A percentile compares a stretch with the other conserved stretches of the same genome.
Evolutionary conservation across 129 eudicot genomes (phyloP).

Genomic region (Arctium lappa): DNA sequence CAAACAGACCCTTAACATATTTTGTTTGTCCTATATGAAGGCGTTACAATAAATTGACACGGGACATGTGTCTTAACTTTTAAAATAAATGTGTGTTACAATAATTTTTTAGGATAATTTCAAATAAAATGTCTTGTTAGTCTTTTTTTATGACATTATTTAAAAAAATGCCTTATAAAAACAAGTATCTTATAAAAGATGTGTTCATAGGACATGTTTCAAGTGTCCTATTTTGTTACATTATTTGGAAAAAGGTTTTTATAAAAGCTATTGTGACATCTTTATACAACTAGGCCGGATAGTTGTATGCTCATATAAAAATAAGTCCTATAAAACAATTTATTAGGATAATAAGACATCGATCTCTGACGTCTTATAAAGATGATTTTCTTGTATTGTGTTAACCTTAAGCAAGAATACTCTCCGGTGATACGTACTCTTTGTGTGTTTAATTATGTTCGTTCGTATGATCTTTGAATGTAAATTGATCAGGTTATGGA

Average conservation of each 20-base stretch:
- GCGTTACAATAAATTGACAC: not conserved
- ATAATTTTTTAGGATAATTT: too few species aligned
- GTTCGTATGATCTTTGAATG: not conserved
- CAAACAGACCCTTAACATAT: too few species aligned
- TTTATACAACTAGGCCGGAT: not conserved
- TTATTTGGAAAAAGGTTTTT: too few species aligned
- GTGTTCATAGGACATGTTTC: too few species aligned
- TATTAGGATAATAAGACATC: not conserved
- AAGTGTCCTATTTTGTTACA: not conserved
- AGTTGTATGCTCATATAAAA: not conserved
- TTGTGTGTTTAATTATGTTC: not conserved
- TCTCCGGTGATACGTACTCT: not conserved
- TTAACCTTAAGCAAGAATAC: not conserved
- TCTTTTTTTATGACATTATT: not conserved
- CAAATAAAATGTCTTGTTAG: too few species aligned
- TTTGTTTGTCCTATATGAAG: too few species aligned
- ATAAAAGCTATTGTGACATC: not conserved
- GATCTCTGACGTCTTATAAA: not conserved
- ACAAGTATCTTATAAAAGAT: too few species aligned
- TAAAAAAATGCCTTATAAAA: too few species aligned
- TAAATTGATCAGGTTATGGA: slow-evolving; percentile 31
- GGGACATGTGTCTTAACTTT: not conserved
- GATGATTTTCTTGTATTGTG: not conserved
- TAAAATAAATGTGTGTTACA: too few species aligned
- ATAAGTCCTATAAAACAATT: not conserved